Evolutionary conservation across 2,329 filamentous ascomycete species (phyloP).

Genomic region (Rhynchosporium agropyri): DNA sequence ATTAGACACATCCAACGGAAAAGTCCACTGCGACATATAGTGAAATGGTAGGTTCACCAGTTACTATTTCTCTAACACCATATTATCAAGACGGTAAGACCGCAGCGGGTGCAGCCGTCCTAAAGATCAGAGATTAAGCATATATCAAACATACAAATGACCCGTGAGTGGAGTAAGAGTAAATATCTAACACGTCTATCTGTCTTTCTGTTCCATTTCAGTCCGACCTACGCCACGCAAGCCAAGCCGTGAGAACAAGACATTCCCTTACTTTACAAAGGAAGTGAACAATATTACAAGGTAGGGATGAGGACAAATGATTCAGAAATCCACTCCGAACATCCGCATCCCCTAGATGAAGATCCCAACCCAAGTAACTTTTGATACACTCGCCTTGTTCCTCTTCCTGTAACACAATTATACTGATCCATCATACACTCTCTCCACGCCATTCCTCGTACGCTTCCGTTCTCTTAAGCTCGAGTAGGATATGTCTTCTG

Average conservation of each 20-base stretch:
- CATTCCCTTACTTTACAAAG: slow-evolving; percentile 37
- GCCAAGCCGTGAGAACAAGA: slow-evolving; percentile 2
- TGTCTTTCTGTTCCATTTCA: slow-evolving; percentile 16
- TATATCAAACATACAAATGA: slow-evolving; percentile 26
- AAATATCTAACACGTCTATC: slow-evolving; percentile 13
- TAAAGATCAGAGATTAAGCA: neutral
- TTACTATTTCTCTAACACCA: too few species aligned
- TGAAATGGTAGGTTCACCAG: too few species aligned
- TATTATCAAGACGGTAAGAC: too few species aligned
- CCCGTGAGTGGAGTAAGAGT: slow-evolving; percentile 31
- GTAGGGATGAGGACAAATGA: neutral
- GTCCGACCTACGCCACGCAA: slow-evolving; percentile 26
- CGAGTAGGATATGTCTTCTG: neutral
- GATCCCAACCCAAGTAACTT: slow-evolving; percentile 25
- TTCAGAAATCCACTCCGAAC: slow-evolving; percentile 9
- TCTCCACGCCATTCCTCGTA: neutral
- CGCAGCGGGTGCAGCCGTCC: neutral
- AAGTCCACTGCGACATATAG: too few species aligned
- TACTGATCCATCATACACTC: slow-evolving; percentile 9
- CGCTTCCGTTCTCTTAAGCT: neutral
- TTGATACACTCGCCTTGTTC: slow-evolving; percentile 33
- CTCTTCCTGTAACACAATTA: slow-evolving; percentile 3
- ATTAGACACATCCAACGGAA: too few species aligned
- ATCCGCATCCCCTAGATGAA: slow-evolving; percentile 17
- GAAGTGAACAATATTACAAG: slow-evolving; percentile 2